Evolutionary conservation across 441 rosid genomes (phyloP), one percentile per base, ranked within the genome.

Genomic region (Gossypium armourianum): DNA sequence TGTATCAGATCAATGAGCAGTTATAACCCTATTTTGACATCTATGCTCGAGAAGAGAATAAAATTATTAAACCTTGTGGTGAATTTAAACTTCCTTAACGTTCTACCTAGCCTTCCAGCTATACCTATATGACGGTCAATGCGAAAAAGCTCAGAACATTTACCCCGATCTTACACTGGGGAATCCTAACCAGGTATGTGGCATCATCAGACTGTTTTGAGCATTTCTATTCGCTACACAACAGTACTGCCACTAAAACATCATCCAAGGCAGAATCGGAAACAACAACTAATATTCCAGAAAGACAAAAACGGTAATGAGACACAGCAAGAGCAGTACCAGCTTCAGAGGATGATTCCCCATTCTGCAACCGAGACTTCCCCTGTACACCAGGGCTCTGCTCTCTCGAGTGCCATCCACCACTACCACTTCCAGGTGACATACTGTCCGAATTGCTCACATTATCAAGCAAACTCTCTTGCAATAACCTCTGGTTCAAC

Each of bases 381-480:
- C 81, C 79, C 21, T 67, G 84, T 78, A 88, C 68, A 79, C 74
- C 82, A 29, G 97, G 96, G 74, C 87, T 90, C 68, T 74, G 78
- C 68, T 86, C 91, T 74, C 78, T 77, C 4, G 85, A 83, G 55
- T 78, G 86, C 59, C 67, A 28, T 9, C 67, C 74, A 8, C 53
- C 60, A 32, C 50, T n/a, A 36, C 80, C 89, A 75, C 79, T 69
- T 29, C 84, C 93, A 52, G 85, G 74, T 2, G 87, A 82, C 70
- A 78, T 63, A 55, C 78, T 70, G 58, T 81, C 87, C 69, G 81
- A 76, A 77, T 78, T 79, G 54, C 79, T 78, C 63, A 68, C 78
- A 80, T 68, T 79, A 68, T 81, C 90, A 75, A 62, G 83, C 2
- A 61, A 76, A 71, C 73, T 77, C 69, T 82, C 87, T 24, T 73